Percentiles rank a stretch among this genome's conserved stretches.
phyloP scores from a whole-genome alignment of 805 yeast species.

The Schwanniomyces yamadae region DNA sequence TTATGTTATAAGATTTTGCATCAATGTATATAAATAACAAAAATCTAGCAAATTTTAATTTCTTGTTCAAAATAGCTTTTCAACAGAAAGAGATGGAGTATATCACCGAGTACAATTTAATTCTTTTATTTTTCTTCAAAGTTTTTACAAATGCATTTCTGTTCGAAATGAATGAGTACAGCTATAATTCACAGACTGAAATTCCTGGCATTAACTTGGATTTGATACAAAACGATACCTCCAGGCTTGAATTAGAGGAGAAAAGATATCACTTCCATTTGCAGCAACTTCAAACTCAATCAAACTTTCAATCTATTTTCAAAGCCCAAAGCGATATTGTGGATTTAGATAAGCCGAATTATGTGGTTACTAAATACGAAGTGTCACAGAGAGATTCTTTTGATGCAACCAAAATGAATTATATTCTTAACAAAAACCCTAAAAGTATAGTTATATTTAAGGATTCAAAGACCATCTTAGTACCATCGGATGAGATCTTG shows the following conservation, averaged over 20 bases:
- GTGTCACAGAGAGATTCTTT: conserved; percentile 11
- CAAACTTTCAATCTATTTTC: too few relatives aligned
- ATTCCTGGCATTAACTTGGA: conserved; percentile 1
- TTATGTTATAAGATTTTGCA: too few relatives aligned
- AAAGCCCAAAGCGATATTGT: not conserved
- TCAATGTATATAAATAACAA: too few relatives aligned
- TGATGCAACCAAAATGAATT: conserved; percentile 8
- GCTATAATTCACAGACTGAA: too few relatives aligned
- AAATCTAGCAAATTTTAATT: too few relatives aligned
- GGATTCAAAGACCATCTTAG: conserved; percentile 17
- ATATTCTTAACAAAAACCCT: conserved; percentile 12
- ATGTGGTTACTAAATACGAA: conserved; percentile 5
- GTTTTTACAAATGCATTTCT: too few relatives aligned
- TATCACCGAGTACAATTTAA: too few relatives aligned
- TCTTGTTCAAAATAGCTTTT: too few relatives aligned
- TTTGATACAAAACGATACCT: not conserved
- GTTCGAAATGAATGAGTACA: too few relatives aligned
- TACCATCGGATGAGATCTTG: conserved; percentile 10
- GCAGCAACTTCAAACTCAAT: not conserved
- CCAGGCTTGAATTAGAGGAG: not conserved
- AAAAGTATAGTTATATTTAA: conserved; percentile 13
- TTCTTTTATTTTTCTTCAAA: too few relatives aligned
- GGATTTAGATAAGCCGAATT: conserved; percentile 1
- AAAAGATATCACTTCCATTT: not conserved
- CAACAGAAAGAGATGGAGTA: too few relatives aligned